Evolutionary conservation across 2,329 filamentous ascomycete species (phyloP).

Genomic region (Xylaria digitata): DNA sequence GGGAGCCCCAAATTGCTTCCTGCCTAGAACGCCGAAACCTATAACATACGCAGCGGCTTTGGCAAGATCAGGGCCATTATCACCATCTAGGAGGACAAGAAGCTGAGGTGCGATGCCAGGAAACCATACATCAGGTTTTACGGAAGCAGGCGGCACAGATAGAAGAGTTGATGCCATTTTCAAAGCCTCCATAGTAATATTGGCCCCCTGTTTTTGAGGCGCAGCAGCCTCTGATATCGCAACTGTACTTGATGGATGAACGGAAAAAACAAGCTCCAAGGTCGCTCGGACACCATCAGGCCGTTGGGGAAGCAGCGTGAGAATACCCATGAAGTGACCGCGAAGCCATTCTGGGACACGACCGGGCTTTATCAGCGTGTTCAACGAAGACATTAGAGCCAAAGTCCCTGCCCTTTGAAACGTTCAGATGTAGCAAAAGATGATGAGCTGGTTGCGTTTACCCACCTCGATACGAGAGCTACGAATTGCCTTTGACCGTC

Average conservation of each 20-base stretch:
- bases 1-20: conserved; percentile 71
- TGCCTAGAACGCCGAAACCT: conserved; percentile 74
- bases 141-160: conserved; percentile 66
- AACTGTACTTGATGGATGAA: conserved; percentile 67
- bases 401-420: conserved; percentile 58
- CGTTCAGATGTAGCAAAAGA: conserved; percentile 45
- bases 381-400: conserved; percentile 69
- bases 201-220: conserved; percentile 67
- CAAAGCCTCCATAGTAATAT: conserved; percentile 75
- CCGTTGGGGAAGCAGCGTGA: conserved; percentile 71
- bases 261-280: conserved; percentile 76
- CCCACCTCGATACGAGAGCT: conserved; percentile 62
- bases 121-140: conserved; percentile 70
- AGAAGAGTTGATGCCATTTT: conserved; percentile 71
- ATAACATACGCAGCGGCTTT: conserved; percentile 71
- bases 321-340: conserved; percentile 63
- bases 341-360: conserved; percentile 70
- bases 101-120: conserved; percentile 70
- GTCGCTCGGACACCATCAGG: conserved; percentile 73
- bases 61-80: conserved; percentile 66
- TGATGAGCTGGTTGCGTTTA: conserved; percentile 21
- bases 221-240: conserved; percentile 54
- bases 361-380: conserved; percentile 71
- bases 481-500: conserved; percentile 57
- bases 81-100: conserved; percentile 69